Percentiles rank a stretch among this genome's conserved stretches.
These are phyloP conservation scores for Cenchrus fungigraminus DNA, from an alignment of 176 grass and related monocot genomes.

Conservation along the genomic window DNA sequence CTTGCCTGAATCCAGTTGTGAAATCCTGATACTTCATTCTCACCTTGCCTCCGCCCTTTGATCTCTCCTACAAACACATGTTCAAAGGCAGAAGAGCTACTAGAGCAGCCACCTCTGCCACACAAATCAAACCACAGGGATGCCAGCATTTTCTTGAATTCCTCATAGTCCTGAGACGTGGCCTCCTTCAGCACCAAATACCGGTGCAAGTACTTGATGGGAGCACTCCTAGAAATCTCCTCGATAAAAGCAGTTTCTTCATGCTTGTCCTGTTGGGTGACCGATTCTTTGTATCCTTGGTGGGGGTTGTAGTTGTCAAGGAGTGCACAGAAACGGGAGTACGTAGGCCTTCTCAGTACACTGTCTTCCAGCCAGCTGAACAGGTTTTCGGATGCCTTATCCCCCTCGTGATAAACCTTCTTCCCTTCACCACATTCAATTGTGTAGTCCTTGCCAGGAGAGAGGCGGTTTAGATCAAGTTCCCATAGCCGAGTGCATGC, in stretches of 20 bases:
- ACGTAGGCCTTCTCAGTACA: slow-evolving; percentile 46
- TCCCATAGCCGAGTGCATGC: slow-evolving; percentile 62
- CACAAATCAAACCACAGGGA: slow-evolving; percentile 68
- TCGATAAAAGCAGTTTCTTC: slow-evolving; percentile 71
- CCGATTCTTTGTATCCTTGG: slow-evolving; percentile 53
- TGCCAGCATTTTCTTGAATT: slow-evolving; percentile 59
- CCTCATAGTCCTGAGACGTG: slow-evolving; percentile 44
- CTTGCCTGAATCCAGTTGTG: slow-evolving; percentile 80
- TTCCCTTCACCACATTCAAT: slow-evolving; percentile 67
- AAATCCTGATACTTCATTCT: slow-evolving; percentile 62
- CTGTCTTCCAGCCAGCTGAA: slow-evolving; percentile 52
- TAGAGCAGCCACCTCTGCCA: slow-evolving; percentile 60
- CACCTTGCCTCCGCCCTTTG: slow-evolving; percentile 44
- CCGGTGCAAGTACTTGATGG: slow-evolving; percentile 56
- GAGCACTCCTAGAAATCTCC: slow-evolving; percentile 67
- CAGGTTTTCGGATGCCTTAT: slow-evolving; percentile 52
- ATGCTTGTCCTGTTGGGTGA: slow-evolving; percentile 65
- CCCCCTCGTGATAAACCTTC: slow-evolving; percentile 65
- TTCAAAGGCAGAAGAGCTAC: slow-evolving; percentile 66
- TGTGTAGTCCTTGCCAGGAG: slow-evolving; percentile 60
- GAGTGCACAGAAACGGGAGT: slow-evolving; percentile 66
- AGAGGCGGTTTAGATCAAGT: slow-evolving; percentile 62
- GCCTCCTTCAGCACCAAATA: slow-evolving; percentile 62
- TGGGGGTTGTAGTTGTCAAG: slow-evolving; percentile 76
- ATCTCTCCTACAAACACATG: slow-evolving; percentile 82